Evolutionary conservation across 192 early-diverging fungal species (phyloP).

Genomic region (Entophlyctis helioformis): DNA sequence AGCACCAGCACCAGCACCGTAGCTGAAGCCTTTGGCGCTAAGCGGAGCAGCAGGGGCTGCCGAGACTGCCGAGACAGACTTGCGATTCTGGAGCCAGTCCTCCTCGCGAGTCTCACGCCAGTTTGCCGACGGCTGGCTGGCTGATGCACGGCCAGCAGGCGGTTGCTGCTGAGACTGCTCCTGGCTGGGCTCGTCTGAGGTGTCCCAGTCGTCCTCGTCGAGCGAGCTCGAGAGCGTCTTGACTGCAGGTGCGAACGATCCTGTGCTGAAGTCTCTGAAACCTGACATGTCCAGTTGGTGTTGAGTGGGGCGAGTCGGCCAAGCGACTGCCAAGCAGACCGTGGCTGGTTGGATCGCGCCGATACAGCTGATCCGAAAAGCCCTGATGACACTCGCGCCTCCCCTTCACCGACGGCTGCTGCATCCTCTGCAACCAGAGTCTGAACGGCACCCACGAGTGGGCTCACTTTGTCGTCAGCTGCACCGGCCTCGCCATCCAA

Average conservation of each 20-base stretch:
- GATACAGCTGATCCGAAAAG: too few relatives aligned
- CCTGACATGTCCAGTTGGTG: conserved; percentile 14
- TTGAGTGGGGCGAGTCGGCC: too few relatives aligned
- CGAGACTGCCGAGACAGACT: not conserved
- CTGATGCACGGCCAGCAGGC: not conserved
- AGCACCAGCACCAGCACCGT: too few relatives aligned
- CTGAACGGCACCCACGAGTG: too few relatives aligned
- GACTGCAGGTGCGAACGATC: not conserved
- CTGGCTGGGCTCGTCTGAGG: conserved; percentile 5
- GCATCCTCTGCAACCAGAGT: too few relatives aligned
- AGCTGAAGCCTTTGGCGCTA: not conserved
- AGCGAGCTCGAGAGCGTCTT: conserved; percentile 12
- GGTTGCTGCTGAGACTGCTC: not conserved
- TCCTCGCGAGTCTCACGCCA: conserved; percentile 10
- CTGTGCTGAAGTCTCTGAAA: conserved; percentile 15
- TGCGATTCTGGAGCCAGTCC: conserved; percentile 7
- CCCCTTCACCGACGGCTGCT: too few relatives aligned
- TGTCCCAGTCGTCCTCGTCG: conserved; percentile 24
- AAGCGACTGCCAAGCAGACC: too few relatives aligned
- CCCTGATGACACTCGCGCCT: too few relatives aligned
- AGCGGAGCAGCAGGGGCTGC: not conserved
- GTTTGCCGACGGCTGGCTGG: conserved; percentile 6
- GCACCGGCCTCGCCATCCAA: too few relatives aligned
- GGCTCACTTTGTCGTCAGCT: too few relatives aligned
- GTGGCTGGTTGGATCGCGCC: too few relatives aligned